Base-by-base conservation (phyloP, 2,329 filamentous ascomycete genomes). In the Hymenoscyphus repandus region DNA sequence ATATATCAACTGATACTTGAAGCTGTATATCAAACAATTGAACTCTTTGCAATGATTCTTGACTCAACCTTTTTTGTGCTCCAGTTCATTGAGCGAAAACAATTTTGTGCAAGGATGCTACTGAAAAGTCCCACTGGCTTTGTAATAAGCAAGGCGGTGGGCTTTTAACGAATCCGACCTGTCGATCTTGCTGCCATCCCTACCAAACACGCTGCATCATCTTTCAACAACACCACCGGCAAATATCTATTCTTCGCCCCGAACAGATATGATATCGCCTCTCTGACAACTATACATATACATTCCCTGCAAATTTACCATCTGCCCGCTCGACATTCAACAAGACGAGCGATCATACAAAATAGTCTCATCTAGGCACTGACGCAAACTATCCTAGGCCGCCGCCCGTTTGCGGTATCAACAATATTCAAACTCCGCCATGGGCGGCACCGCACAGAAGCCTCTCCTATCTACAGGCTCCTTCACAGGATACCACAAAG, bases 401-500 rank as follows among this genome's bases (percentile, higher is more conserved):
- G 15, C 42, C 33, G 20, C 40, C 34, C 15, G 34, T 46, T 47
- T 34, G 15, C 36, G 36, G 44, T 18, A 32, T 38, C 27, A 37
- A 46, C 18, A 17, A 42, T 37, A 22, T 34, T 15, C 9, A n/a
- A 53, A 50, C 53, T 60, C 45, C 42, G 48, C 42, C 42, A 50
- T 50, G 48, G 48, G 48, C 48, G 43, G 42, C 48, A 31, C 20
- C 32, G 33, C 47, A 18, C 58, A 64, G 51, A 56, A 53, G 32
- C 56, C 49, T 17, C 48, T 59, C 31, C 31, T 51, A 11, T 72
- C 72, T 62, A 79, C 80, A 50, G 82, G 81, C 60, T 85, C 82
- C 52, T 78, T 85, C 64, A 75, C 79, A 13, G 82, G 82, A 58
- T 76, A 76, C 59, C 74, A 77, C 52, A 72, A 75, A 33, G 37